Evolutionary conservation across 129 eudicot species (phyloP).

Genomic region (Erigeron canadensis): DNA sequence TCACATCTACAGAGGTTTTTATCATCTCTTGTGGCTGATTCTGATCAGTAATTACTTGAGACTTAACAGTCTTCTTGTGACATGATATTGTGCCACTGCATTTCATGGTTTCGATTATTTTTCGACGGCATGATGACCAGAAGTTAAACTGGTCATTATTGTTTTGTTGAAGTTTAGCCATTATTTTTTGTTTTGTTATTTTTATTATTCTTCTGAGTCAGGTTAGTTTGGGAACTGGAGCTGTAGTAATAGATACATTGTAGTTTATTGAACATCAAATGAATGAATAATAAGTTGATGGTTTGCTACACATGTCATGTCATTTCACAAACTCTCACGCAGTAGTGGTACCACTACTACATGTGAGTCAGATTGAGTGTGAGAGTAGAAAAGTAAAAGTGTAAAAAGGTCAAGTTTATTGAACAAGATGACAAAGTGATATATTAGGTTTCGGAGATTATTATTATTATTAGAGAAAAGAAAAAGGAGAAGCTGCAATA

Average conservation of each 20-base stretch:
- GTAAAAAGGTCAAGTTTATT: constrained; percentile 25
- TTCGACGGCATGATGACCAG: constrained; percentile 62
- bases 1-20: neutral
- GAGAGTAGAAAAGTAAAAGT: constrained; percentile 21
- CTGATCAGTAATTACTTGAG: constrained; percentile 18
- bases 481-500: neutral
- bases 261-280: neutral
- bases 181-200: neutral
- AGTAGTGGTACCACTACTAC: neutral
- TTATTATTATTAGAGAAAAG: neutral
- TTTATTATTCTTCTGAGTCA: too few relatives aligned
- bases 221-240: constrained; percentile 20
- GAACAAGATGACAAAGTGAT: constrained; percentile 22
- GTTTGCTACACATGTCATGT: neutral
- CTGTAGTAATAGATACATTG: constrained; percentile 14
- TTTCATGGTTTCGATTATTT: constrained; percentile 46
- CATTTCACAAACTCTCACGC: constrained; percentile 1
- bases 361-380: constrained; percentile 24
- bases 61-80: constrained; percentile 13
- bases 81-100: constrained; percentile 55
- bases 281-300: constrained; percentile 7
- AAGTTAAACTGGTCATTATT: constrained; percentile 31
- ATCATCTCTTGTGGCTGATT: neutral
- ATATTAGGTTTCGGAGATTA: neutral
- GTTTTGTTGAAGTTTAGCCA: constrained; percentile 44